phyloP scores from a whole-genome alignment of 2,329 filamentous ascomycete species.

The Penicillium psychrosexuale region DNA sequence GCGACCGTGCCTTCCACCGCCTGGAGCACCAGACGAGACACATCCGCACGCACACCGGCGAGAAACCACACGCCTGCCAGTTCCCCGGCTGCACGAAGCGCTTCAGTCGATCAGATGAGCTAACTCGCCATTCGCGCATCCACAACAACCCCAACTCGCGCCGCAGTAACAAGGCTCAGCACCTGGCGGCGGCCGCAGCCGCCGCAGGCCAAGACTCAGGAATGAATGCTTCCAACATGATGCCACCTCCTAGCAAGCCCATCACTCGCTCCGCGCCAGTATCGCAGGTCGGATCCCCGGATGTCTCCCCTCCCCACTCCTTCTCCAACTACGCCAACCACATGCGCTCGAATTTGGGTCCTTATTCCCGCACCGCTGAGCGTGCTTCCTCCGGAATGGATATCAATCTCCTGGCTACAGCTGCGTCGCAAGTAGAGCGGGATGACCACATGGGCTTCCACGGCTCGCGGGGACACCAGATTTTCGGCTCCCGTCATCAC shows the following conservation, averaged over 20 bases:
- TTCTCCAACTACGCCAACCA: slow-evolving; percentile 63
- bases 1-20: slow-evolving; percentile 97
- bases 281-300: slow-evolving; percentile 85
- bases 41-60: slow-evolving; percentile 94
- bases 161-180: slow-evolving; percentile 79
- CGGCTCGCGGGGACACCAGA: slow-evolving; percentile 45
- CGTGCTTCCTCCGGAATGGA: slow-evolving; percentile 53
- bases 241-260: slow-evolving; percentile 73
- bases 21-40: slow-evolving; percentile 90
- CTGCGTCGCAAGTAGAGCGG: slow-evolving; percentile 64
- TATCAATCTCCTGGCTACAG: slow-evolving; percentile 67
- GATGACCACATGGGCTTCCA: slow-evolving; percentile 51
- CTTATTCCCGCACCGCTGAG: slow-evolving; percentile 52
- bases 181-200: slow-evolving; percentile 57
- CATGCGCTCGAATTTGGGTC: slow-evolving; percentile 56
- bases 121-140: slow-evolving; percentile 95
- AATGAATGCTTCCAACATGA: slow-evolving; percentile 60
- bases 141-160: slow-evolving; percentile 98
- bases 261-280: slow-evolving; percentile 84
- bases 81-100: slow-evolving; percentile 96
- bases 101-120: slow-evolving; percentile 92
- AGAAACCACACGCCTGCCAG: slow-evolving; percentile 95
- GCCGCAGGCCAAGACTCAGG: slow-evolving; percentile 53
- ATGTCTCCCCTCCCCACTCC: slow-evolving; percentile 90
- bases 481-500: slow-evolving; percentile 45